These are phyloP conservation scores for Pythium guiyangense DNA, from an alignment of 352 stramenopile species.

Conservation along the genomic window DNA sequence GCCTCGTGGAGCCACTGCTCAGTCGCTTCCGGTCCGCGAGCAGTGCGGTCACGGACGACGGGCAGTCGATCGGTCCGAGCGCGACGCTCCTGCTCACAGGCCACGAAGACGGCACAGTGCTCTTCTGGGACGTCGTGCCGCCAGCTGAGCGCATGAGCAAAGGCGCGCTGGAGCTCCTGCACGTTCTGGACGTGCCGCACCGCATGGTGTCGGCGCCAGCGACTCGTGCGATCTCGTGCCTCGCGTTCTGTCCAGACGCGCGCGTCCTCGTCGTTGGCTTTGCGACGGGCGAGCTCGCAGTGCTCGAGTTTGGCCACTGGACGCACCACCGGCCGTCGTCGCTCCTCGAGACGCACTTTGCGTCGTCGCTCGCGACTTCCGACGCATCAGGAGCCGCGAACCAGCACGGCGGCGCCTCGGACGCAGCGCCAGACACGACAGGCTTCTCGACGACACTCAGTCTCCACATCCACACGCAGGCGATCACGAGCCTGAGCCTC, in stretches of 20 bases:
- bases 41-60: conserved; percentile 16
- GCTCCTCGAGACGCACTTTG: conserved; percentile 6
- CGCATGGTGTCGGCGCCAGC: conserved; percentile 30
- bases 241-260: conserved; percentile 44
- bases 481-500: conserved; percentile 44
- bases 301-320: conserved; percentile 39
- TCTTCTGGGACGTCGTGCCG: conserved; percentile 60
- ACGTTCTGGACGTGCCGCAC: conserved; percentile 36
- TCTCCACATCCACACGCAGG: conserved; percentile 53
- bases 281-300: conserved; percentile 40
- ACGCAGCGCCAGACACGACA: conserved; percentile 8
- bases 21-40: conserved; percentile 35
- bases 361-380: too few species aligned
- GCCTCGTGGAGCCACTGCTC: conserved; percentile 43
- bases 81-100: conserved; percentile 52
- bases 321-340: conserved; percentile 6
- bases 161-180: conserved; percentile 47
- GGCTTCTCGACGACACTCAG: conserved; percentile 47
- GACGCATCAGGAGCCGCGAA: too few species aligned
- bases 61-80: conserved; percentile 26
- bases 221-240: conserved; percentile 32
- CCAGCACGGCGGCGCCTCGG: too few species aligned
- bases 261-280: conserved; percentile 51
- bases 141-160: conserved; percentile 46
- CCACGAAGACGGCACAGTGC: conserved; percentile 44